Conservation (phyloP, 1,284 basidiomycete species). For the Ustilago hordei region DNA sequence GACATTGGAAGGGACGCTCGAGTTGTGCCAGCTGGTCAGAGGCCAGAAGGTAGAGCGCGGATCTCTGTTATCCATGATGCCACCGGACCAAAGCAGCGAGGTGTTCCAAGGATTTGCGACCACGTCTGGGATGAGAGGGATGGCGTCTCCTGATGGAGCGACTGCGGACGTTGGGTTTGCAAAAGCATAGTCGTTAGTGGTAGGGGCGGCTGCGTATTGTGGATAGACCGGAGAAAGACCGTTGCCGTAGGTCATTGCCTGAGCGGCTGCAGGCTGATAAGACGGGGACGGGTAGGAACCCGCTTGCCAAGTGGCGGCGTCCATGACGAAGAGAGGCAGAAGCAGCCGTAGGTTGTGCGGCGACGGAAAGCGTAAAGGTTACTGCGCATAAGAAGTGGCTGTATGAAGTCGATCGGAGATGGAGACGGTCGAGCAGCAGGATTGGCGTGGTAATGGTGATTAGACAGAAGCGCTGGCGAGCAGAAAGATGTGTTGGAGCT, state of each 20-base stretch:
- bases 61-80: conserved; percentile 41
- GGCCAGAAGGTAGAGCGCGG: conserved; percentile 41
- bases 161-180: conserved; percentile 1
- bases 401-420: neutral
- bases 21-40: conserved; percentile 22
- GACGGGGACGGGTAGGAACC: neutral
- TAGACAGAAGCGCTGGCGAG: neutral
- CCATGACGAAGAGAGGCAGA: neutral
- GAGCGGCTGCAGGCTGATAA: neutral
- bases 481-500: no score
- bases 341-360: neutral
- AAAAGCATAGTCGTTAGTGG: neutral
- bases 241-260: neutral
- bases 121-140: conserved; percentile 26
- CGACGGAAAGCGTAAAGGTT: neutral
- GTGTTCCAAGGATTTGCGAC: conserved; percentile 51
- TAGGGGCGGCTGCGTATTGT: neutral
- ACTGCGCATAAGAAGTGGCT: neutral
- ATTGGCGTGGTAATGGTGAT: neutral
- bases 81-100: conserved; percentile 39
- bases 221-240: neutral
- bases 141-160: neutral
- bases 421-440: neutral
- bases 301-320: neutral
- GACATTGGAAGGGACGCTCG: conserved; percentile 24